These are phyloP conservation scores for Entoloma clypeatum DNA, from an alignment of 1,284 basidiomycete genomes.

Conservation along the genomic window DNA sequence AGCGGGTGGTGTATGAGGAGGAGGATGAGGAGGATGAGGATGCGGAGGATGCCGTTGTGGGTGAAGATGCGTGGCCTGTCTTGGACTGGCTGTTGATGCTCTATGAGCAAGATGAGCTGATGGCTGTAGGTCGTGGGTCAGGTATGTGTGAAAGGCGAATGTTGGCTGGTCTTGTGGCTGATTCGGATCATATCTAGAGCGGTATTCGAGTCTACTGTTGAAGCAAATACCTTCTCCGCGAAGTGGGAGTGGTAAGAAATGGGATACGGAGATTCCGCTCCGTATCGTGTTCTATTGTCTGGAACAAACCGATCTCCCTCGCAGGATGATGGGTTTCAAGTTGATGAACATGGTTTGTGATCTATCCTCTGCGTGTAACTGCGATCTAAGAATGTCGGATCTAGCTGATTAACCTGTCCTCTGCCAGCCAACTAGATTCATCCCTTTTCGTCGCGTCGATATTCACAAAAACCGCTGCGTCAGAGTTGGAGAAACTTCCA, in stretches of 20 bases:
- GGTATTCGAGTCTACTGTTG: slow-evolving; percentile 55
- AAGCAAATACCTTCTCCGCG: slow-evolving; percentile 64
- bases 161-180: not conserved
- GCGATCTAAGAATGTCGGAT: slow-evolving; percentile 1
- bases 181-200: slow-evolving; percentile 32
- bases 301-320: slow-evolving; percentile 38
- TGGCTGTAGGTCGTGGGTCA: slow-evolving; percentile 29
- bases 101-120: slow-evolving; percentile 60
- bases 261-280: slow-evolving; percentile 55
- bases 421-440: slow-evolving; percentile 46
- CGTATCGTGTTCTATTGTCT: slow-evolving; percentile 54
- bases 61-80: slow-evolving; percentile 57
- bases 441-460: slow-evolving; percentile 46
- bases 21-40: not conserved
- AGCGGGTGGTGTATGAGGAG: slow-evolving; percentile 13
- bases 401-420: slow-evolving; percentile 54
- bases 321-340: slow-evolving; percentile 43
- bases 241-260: slow-evolving; percentile 43
- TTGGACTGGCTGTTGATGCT: slow-evolving; percentile 61
- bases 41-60: slow-evolving; percentile 21
- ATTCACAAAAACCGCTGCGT: slow-evolving; percentile 40
- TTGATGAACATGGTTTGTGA: slow-evolving; percentile 48
- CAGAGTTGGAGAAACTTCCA: slow-evolving; percentile 31
- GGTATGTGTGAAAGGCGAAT: slow-evolving; percentile 24
- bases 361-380: slow-evolving; percentile 1